Evolutionary conservation across 2,329 filamentous ascomycete genomes (phyloP).

Genomic region (Pezicula rhizophila): DNA sequence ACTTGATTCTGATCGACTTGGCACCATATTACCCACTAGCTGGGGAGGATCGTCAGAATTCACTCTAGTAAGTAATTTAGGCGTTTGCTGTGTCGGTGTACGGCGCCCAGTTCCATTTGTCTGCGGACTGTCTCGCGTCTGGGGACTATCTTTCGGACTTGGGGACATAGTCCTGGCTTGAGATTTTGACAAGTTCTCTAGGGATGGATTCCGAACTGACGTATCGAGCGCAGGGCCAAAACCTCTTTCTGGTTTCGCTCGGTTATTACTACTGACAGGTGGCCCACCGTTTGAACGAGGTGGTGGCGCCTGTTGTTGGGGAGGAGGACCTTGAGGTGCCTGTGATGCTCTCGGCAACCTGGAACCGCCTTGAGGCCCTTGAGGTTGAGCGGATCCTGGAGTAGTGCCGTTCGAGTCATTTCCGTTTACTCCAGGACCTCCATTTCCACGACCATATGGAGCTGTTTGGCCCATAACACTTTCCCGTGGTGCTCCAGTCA

Average conservation of each 20-base stretch:
- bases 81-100: constrained; percentile 47
- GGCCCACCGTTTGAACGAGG: constrained; percentile 28
- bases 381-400: constrained; percentile 25
- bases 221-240: constrained; percentile 26
- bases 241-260: constrained; percentile 20
- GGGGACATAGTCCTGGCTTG: constrained; percentile 31
- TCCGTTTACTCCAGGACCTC: constrained; percentile 31
- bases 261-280: constrained; percentile 9
- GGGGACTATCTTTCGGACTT: constrained; percentile 31
- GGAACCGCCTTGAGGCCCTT: constrained; percentile 35
- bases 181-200: constrained; percentile 38
- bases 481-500: constrained; percentile 36
- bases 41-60: constrained; percentile 8
- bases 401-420: constrained; percentile 27
- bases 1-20: constrained; percentile 31
- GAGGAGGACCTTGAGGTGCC: constrained; percentile 56
- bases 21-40: background rate
- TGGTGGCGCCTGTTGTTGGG: constrained; percentile 56
- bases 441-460: constrained; percentile 21
- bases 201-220: constrained; percentile 31
- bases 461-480: constrained; percentile 34
- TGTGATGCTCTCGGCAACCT: constrained; percentile 56
- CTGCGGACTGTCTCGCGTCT: constrained; percentile 42
- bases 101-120: constrained; percentile 49
- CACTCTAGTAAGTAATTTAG: constrained; percentile 21